phyloP scores from a whole-genome alignment of 2,329 filamentous ascomycete genomes.

The Magnaporthales sp. region DNA sequence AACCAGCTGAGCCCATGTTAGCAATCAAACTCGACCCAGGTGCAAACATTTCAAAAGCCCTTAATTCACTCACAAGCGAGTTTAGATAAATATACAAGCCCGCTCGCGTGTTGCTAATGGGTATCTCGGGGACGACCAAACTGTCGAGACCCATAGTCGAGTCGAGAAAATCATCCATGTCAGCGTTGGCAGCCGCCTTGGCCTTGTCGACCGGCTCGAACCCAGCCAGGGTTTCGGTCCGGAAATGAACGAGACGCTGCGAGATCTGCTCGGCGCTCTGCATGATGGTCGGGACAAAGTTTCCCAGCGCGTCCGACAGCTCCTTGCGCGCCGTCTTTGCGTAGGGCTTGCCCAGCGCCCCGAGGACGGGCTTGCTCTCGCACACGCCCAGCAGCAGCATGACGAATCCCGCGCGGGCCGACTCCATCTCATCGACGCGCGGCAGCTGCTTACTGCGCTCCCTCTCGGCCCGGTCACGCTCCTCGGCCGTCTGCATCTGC shows the following conservation, averaged over 20 bases:
- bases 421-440: constrained; percentile 46
- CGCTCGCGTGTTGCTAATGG: constrained; percentile 65
- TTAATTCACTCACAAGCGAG: constrained; percentile 51
- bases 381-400: constrained; percentile 53
- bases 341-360: constrained; percentile 37
- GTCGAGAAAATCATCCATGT: constrained; percentile 50
- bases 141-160: constrained; percentile 47
- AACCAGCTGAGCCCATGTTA: constrained; percentile 49
- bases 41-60: neutral
- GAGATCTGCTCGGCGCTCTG: constrained; percentile 47
- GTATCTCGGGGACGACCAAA: constrained; percentile 53
- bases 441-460: constrained; percentile 24
- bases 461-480: constrained; percentile 10
- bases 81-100: constrained; percentile 82
- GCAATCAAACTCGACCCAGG: neutral
- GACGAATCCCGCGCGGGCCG: constrained; percentile 53
- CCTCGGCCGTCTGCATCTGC: constrained; percentile 14
- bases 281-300: constrained; percentile 47
- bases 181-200: constrained; percentile 32
- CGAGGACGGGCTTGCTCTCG: constrained; percentile 48
- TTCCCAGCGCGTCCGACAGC: constrained; percentile 40
- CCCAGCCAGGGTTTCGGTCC: constrained; percentile 44
- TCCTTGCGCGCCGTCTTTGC: constrained; percentile 34
- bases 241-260: constrained; percentile 46
- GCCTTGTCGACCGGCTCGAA: constrained; percentile 47